These are phyloP conservation scores for Trichophyton rubrum DNA, from an alignment of 2,329 filamentous ascomycete genomes.

Conservation along the genomic window DNA sequence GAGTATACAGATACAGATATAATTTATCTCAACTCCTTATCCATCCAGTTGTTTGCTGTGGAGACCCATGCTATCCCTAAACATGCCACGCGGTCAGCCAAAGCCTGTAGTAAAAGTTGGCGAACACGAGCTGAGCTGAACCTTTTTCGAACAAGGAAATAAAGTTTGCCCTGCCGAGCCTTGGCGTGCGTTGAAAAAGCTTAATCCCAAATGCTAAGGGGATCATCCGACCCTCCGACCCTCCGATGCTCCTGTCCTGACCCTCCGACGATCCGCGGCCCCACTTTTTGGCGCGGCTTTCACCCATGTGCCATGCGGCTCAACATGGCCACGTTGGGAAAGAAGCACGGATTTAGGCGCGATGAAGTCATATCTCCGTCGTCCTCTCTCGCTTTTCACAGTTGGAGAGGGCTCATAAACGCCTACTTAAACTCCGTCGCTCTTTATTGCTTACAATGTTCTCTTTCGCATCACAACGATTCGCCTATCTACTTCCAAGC, in stretches of 20 bases:
- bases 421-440: neutral
- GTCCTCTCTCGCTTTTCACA: conserved; percentile 15
- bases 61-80: too few species aligned
- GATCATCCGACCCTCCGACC: conserved; percentile 20
- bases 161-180: neutral
- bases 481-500: conserved; percentile 1
- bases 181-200: neutral
- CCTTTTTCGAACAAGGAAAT: neutral
- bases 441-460: neutral
- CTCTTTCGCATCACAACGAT: conserved; percentile 13
- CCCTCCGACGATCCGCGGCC: neutral
- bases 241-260: conserved; percentile 20
- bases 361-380: neutral
- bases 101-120: neutral
- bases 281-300: neutral
- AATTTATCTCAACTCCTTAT: too few species aligned
- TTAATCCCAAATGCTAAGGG: neutral
- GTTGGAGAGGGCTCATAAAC: conserved; percentile 12
- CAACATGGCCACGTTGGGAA: neutral
- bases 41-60: too few species aligned
- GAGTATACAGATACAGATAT: too few species aligned
- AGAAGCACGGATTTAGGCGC: neutral
- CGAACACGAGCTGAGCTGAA: neutral
- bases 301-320: neutral
- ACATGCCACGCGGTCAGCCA: neutral